These are phyloP conservation scores for Blastomyces silverae DNA, from an alignment of 2,329 filamentous ascomycete species.

Conservation along the genomic window DNA sequence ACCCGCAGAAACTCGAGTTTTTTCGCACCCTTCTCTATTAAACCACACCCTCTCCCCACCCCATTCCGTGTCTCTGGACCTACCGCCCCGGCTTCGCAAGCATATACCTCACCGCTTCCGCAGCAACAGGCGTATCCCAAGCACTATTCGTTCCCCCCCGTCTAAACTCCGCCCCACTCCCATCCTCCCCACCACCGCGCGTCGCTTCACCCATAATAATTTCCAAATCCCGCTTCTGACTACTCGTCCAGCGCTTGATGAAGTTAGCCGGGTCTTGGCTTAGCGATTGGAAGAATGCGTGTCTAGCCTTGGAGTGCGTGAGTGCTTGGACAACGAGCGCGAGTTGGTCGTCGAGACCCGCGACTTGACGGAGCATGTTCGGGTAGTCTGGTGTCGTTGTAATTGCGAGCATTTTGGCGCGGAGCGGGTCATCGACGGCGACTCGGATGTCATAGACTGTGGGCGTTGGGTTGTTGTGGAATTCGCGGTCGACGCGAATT, in stretches of 20 bases:
- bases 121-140: conserved; percentile 57
- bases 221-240: conserved; percentile 84
- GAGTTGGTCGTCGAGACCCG: conserved; percentile 73
- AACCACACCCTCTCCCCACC: too few relatives aligned
- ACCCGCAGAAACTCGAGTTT: not conserved
- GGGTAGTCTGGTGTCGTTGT: conserved; percentile 64
- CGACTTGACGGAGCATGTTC: conserved; percentile 67
- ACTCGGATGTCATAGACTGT: conserved; percentile 90
- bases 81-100: conserved; percentile 42
- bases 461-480: conserved; percentile 65
- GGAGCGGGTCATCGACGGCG: conserved; percentile 73
- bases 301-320: conserved; percentile 77
- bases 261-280: conserved; percentile 77
- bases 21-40: not conserved
- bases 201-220: conserved; percentile 77
- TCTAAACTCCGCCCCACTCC: conserved; percentile 40
- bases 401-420: conserved; percentile 57
- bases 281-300: conserved; percentile 75
- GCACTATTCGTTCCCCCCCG: conserved; percentile 52
- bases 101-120: conserved; percentile 57
- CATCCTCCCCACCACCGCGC: conserved; percentile 52
- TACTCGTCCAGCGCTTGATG: conserved; percentile 78
- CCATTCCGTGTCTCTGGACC: not conserved
- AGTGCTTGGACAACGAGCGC: conserved; percentile 77
- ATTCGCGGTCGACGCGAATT: conserved; percentile 81